Base-by-base conservation (phyloP, 2,329 filamentous ascomycete species). In the Metarhizium anisopliae region DNA sequence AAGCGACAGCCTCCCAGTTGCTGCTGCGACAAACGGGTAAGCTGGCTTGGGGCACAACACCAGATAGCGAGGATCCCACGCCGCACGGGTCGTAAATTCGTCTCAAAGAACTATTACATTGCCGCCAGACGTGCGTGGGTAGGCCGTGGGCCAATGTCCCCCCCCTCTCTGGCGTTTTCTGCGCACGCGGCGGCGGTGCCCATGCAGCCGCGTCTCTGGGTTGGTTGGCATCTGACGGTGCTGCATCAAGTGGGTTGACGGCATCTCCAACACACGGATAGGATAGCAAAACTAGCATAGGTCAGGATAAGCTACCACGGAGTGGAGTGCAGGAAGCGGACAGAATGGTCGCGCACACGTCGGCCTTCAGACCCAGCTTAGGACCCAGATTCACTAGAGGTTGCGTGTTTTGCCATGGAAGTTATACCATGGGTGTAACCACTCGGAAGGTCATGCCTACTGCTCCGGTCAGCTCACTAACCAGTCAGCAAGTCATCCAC, bases 191-290 rank as follows among this genome's bases (percentile, higher is more conserved):
- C 56, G 47, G 53, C 43, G 52, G 50, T 56, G 47, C 47, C 47
- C 45, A 49, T 51, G 52, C 51, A 51, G 52, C 53, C 35, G 50
- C 36, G 51, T 13, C 42, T 53, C 35, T 50, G 52, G 54, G 52
- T 55, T 58, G 58, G 58, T 32, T 60, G 51, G 53, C 52, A 50
- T 42, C 51, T 54, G 49, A 45, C 51, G 47, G 53, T 53, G 57
- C 57, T 57, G 59, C 59, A 56, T 53, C 49, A 50, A 59, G 59
- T 59, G 59, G 59, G 54, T 57, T 59, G 57, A 55, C 54, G 53
- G 52, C 45, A 55, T 58, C 55, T 53, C 47, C 47, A 50, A 53
- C 50, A 40, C 45, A 53, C 29, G 29, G 18, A 16, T 45, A 42
- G 16, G 25, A 16, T 25, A 29, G 18, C 30, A 38, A 14, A 50